Conservation (phyloP, 176 grass and related monocot genomes). For the Bromus sterilis region DNA sequence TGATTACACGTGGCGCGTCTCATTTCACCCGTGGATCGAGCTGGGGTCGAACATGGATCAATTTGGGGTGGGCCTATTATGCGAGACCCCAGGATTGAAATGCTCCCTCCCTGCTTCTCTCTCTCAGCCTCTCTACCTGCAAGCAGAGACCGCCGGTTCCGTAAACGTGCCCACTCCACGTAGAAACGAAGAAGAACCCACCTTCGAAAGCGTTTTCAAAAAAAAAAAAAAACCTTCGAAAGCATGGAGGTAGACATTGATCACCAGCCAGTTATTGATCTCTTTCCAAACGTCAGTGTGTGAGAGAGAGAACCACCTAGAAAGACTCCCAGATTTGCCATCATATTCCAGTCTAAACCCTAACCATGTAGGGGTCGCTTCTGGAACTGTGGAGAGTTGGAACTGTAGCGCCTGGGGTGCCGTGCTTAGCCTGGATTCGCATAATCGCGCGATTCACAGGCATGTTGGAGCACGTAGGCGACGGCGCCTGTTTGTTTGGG, state of each 20-base stretch:
- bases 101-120: too few relatives aligned
- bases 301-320: conserved; percentile 9
- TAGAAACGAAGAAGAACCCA: neutral
- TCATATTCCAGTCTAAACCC: conserved; percentile 3
- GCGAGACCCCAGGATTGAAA: too few relatives aligned
- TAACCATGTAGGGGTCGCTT: neutral
- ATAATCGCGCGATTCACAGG: neutral
- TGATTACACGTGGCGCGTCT: too few relatives aligned
- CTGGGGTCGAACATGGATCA: too few relatives aligned
- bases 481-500: neutral
- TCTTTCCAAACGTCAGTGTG: neutral
- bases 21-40: too few relatives aligned
- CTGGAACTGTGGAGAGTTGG: neutral
- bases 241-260: neutral
- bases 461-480: neutral
- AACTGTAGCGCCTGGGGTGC: neutral
- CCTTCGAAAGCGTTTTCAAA: conserved; percentile 4
- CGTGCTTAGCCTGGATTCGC: neutral
- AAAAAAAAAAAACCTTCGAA: too few relatives aligned
- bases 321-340: conserved; percentile 15
- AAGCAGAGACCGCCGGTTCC: too few relatives aligned
- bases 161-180: neutral
- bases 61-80: too few relatives aligned
- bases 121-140: too few relatives aligned
- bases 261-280: neutral